Percentiles rank a stretch among this genome's conserved stretches.
phyloP scores from a whole-genome alignment of 768 basidiomycete genomes.

The Mycena metata region DNA sequence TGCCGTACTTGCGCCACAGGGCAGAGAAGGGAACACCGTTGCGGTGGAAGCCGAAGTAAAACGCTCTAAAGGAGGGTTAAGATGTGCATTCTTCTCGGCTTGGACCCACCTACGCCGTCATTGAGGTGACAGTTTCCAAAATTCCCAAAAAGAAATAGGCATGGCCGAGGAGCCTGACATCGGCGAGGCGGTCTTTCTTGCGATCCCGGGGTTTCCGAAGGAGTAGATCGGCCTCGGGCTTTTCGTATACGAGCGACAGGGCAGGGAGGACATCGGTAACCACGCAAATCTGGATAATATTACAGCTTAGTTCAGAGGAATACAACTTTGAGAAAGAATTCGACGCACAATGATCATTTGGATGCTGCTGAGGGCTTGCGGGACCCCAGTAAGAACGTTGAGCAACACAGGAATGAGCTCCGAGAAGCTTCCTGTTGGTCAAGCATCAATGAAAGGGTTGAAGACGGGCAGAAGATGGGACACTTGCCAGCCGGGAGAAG shows the following conservation, averaged over 20 bases:
- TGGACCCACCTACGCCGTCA: constrained; percentile 60
- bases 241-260: constrained; percentile 68
- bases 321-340: not conserved
- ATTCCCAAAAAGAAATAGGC: constrained; percentile 71
- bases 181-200: constrained; percentile 67
- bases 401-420: constrained; percentile 73
- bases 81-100: not conserved
- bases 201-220: constrained; percentile 67
- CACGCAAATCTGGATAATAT: constrained; percentile 66
- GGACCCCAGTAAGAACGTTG: constrained; percentile 56
- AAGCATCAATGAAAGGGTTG: not conserved
- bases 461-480: constrained; percentile 19
- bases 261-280: constrained; percentile 70
- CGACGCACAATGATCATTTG: constrained; percentile 58
- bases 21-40: constrained; percentile 63
- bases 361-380: constrained; percentile 54
- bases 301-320: not conserved
- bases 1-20: constrained; percentile 61
- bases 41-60: constrained; percentile 58
- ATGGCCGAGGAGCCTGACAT: constrained; percentile 66
- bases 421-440: constrained; percentile 57
- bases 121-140: constrained; percentile 60
- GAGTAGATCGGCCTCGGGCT: constrained; percentile 72
- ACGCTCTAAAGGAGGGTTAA: constrained; percentile 44
- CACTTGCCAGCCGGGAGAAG: constrained; percentile 64